Evolutionary conservation across 2,329 filamentous ascomycete species (phyloP).

Genomic region (Aspergillus hiratsukae): DNA sequence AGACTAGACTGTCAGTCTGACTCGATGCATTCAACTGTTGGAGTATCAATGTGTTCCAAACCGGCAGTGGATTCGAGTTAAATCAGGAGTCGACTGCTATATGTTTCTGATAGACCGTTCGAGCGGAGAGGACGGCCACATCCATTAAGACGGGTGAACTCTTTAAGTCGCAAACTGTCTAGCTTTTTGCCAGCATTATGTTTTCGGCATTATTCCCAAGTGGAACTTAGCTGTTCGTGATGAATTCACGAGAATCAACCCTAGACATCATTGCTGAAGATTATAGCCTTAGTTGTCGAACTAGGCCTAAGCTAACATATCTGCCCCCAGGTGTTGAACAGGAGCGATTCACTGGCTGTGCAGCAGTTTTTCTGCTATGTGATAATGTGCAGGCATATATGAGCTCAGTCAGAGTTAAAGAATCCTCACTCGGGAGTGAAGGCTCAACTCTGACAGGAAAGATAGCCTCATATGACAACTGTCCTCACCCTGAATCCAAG

Average conservation of each 20-base stretch:
- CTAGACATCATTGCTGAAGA: neutral
- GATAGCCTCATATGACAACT: neutral
- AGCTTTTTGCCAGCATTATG: neutral
- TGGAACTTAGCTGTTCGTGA: neutral
- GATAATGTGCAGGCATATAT: neutral
- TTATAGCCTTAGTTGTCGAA: neutral
- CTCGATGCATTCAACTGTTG: too few relatives aligned
- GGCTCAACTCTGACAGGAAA: neutral
- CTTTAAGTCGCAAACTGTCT: neutral
- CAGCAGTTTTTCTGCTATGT: neutral
- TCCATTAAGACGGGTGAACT: neutral
- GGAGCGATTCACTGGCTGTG: neutral
- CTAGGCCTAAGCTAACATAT: neutral
- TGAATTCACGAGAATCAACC: neutral
- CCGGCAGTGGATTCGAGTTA: neutral
- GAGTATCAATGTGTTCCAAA: neutral
- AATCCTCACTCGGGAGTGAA: neutral
- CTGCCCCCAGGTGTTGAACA: neutral
- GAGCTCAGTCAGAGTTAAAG: neutral
- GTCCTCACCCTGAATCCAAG: neutral
- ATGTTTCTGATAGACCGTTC: neutral
- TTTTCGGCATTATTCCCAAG: neutral
- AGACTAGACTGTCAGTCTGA: neutral
- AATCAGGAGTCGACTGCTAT: neutral
- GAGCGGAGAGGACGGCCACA: neutral